These are phyloP conservation scores for Fusarium multiceps DNA, from an alignment of 2,329 filamentous ascomycete species.

Conservation along the genomic window DNA sequence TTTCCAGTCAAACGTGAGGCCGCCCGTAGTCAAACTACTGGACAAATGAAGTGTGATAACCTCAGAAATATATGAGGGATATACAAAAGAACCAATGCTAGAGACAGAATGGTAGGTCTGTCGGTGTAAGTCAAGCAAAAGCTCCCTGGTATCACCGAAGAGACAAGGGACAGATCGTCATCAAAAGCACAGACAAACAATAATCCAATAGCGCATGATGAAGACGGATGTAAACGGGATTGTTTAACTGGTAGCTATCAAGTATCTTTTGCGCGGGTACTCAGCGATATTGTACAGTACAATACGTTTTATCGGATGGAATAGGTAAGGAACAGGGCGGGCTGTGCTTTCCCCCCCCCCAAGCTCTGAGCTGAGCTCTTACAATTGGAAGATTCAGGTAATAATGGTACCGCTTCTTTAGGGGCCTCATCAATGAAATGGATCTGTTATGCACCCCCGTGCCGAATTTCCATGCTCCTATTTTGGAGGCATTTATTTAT, in stretches of 20 bases:
- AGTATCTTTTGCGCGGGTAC: constrained; percentile 21
- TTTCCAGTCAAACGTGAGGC: constrained; percentile 19
- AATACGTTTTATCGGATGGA: constrained; percentile 19
- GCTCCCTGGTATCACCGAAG: constrained; percentile 28
- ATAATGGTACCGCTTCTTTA: constrained; percentile 8
- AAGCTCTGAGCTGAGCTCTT: not conserved
- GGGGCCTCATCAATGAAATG: constrained; percentile 3
- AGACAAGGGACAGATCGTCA: constrained; percentile 18
- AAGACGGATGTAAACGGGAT: constrained; percentile 24
- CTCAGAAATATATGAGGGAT: constrained; percentile 25
- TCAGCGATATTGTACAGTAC: constrained; percentile 13
- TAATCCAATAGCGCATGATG: not conserved
- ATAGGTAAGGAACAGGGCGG: constrained; percentile 18
- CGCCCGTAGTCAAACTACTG: constrained; percentile 5
- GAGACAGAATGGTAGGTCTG: constrained; percentile 17
- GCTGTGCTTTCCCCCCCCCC: constrained; percentile 4
- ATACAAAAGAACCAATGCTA: constrained; percentile 26
- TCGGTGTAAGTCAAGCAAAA: constrained; percentile 24
- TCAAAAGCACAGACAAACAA: constrained; percentile 9
- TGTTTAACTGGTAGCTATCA: constrained; percentile 20
- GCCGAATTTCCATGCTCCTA: constrained; percentile 30
- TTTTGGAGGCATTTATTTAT: constrained; percentile 23
- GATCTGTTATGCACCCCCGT: constrained; percentile 17
- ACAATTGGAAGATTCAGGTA: constrained; percentile 15
- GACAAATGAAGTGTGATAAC: not conserved